Conservation (phyloP, 257 asterid genomes). For the Petrea volubilis region DNA sequence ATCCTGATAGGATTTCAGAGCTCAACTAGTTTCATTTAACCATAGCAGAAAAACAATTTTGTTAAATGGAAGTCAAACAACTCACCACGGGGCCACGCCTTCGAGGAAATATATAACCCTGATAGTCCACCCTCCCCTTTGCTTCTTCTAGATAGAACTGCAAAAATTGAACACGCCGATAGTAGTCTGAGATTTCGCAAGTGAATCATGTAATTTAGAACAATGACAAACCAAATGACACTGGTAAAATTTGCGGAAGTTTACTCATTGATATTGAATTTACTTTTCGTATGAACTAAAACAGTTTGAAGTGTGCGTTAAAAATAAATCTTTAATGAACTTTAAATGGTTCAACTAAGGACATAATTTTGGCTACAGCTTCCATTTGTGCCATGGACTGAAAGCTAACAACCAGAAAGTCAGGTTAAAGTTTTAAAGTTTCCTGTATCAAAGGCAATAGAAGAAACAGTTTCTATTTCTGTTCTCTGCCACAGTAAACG, state of each 20-base stretch:
- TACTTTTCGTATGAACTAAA: background rate
- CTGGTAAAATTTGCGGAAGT: background rate
- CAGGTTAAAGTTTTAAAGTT: background rate
- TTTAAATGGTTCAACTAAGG: background rate
- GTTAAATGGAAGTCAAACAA: constrained; percentile 18
- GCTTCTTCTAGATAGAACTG: constrained; percentile 95
- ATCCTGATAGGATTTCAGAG: no score
- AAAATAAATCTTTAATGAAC: background rate
- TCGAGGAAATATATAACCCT: constrained; percentile 90
- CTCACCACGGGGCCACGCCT: constrained; percentile 81
- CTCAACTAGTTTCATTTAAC: no score
- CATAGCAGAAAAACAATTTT: background rate
- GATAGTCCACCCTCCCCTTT: constrained; percentile 89
- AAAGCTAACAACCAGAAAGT: background rate
- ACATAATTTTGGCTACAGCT: background rate
- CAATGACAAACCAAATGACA: background rate
- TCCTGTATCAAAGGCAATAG: background rate
- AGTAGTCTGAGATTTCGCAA: constrained; percentile 2
- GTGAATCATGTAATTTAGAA: background rate
- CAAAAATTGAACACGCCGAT: constrained; percentile 23
- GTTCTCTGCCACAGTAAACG: background rate
- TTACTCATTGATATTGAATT: background rate
- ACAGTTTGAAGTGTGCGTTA: background rate
- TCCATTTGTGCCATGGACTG: background rate
- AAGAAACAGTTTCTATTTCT: background rate